These are phyloP conservation scores for Vachellia pachyceras DNA, from an alignment of 306 rosid species.

Conservation along the genomic window DNA sequence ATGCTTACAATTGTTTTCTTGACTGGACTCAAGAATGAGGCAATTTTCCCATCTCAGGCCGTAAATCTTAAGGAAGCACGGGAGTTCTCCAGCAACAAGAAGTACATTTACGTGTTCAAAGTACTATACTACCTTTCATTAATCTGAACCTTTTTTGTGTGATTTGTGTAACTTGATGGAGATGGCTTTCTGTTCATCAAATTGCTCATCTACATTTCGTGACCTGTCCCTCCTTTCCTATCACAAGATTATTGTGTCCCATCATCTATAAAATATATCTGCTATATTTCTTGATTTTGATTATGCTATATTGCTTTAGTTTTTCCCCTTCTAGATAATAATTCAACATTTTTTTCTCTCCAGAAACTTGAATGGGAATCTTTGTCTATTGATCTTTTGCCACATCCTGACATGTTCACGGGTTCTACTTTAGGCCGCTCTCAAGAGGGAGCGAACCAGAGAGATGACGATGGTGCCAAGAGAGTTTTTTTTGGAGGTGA, in stretches of 20 bases:
- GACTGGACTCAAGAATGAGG: constrained; percentile 15
- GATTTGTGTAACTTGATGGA: not conserved
- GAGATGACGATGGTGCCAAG: constrained; percentile 96
- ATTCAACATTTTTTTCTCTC: constrained; percentile 43
- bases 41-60: constrained; percentile 60
- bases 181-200: constrained; percentile 32
- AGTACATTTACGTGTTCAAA: constrained; percentile 91
- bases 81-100: constrained; percentile 76
- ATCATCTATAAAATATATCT: constrained; percentile 10
- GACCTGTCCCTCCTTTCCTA: not conserved
- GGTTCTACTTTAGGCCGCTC: constrained; percentile 73
- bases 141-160: constrained; percentile 17
- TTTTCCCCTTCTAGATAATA: constrained; percentile 39
- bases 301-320: constrained; percentile 31
- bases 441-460: constrained; percentile 63
- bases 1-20: constrained; percentile 26
- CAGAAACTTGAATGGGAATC: constrained; percentile 99
- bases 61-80: constrained; percentile 96
- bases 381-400: constrained; percentile 94
- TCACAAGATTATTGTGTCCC: constrained; percentile 2
- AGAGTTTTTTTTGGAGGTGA: constrained; percentile 96
- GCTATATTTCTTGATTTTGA: constrained; percentile 20
- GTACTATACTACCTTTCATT: constrained; percentile 58
- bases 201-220: constrained; percentile 21
- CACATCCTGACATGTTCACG: constrained; percentile 98